Evolutionary conservation across 140 eudicot species (phyloP).

Genomic region (Flaveria floridana): DNA sequence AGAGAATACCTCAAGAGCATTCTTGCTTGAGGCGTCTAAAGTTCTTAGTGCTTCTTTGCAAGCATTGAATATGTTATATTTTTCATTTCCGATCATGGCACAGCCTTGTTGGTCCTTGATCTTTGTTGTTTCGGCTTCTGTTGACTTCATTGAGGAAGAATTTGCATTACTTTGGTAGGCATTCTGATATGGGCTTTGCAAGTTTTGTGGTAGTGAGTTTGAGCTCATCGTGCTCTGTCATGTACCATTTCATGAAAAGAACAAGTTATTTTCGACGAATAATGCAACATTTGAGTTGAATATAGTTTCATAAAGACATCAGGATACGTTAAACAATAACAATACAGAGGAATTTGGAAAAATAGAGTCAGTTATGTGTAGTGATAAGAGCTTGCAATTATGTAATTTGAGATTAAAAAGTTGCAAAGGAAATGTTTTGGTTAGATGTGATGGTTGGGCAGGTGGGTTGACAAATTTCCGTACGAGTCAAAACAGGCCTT

Average conservation of each 20-base stretch:
- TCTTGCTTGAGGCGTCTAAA: conserved; percentile 56
- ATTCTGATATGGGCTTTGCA: neutral
- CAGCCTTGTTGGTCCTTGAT: conserved; percentile 34
- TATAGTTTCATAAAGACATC: neutral
- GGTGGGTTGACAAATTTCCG: neutral
- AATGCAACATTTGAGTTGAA: neutral
- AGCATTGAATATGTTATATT: conserved; percentile 29
- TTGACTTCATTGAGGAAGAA: conserved; percentile 23
- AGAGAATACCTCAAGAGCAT: conserved; percentile 42
- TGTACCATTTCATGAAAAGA: neutral
- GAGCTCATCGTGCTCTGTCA: conserved; percentile 36
- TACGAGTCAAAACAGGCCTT: neutral
- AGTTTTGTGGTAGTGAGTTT: conserved; percentile 17
- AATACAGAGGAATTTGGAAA: neutral
- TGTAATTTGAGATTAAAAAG: neutral
- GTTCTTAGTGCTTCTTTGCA: conserved; percentile 53
- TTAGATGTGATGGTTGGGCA: neutral
- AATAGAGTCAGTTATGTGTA: neutral
- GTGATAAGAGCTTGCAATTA: too few relatives aligned
- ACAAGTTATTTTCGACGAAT: neutral
- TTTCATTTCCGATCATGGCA: conserved; percentile 13
- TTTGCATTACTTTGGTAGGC: conserved; percentile 23
- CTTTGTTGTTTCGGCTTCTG: conserved; percentile 17
- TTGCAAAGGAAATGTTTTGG: neutral
- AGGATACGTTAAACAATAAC: neutral